Evolutionary conservation across 257 asterid species (phyloP), one percentile per base, ranked within the genome.

Genomic region (Scutellaria galericulata): DNA sequence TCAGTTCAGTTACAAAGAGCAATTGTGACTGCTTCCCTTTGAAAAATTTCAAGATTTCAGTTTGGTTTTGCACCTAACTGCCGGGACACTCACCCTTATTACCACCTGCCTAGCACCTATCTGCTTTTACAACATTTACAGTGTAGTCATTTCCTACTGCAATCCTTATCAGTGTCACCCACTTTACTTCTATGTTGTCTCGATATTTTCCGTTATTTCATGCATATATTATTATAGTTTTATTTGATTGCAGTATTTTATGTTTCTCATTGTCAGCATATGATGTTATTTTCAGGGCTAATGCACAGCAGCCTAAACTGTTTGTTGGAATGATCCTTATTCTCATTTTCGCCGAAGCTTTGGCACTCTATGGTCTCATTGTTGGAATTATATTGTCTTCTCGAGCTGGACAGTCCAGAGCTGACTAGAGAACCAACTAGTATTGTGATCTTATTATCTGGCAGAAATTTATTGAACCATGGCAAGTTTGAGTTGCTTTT

Each of bases 281-380:
- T 14, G 48, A 55, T 22, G 45, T 61, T 76, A 24, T 15, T 73
- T 79, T 74, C 86, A 88, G 94, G 85, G 91, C 94, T 56, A 88
- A 82, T 54, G 94, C 94, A 64, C 94, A 88, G 74, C 91, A 88
- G 73, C 89, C 91, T 7, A 88, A 86, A 82, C 94, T 86, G 56
- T 88, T 88, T 14, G 94, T 88, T n/a, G 89, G 94, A 54, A 86
- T 88, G 94, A 88, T 88, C 80, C 91, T 88, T 50, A 88, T 88
- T 84, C 91, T 88, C 70, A 88, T 88, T 74, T 87, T 87, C 9
- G 93, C 90, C 50, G 93, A 88, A 83, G 93, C 93, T 63, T 61
- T 88, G 82, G 94, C 91, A 8, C 91, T 88, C 48, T 88, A 88
- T 13, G 94, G 94, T 68, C 89, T 88, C 40, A 88, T 86, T 76